These are phyloP conservation scores for Acer negundo DNA, from an alignment of 345 rosid genomes.

Conservation along the genomic window DNA sequence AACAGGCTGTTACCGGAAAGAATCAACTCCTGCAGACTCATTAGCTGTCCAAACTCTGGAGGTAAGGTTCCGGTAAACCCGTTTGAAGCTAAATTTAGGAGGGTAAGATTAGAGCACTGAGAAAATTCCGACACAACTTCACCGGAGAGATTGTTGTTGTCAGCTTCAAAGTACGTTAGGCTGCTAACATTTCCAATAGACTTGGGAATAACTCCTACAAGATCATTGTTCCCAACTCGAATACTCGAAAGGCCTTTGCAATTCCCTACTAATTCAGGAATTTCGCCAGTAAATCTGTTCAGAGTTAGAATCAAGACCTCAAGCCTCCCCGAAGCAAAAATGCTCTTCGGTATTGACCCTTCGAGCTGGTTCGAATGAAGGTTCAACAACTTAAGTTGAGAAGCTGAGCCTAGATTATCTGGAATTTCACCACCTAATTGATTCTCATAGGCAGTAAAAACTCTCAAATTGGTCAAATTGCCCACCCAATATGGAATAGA, in stretches of 20 bases:
- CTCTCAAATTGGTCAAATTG: conserved; percentile 57
- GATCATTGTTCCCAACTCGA: conserved; percentile 82
- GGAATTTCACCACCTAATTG: conserved; percentile 68
- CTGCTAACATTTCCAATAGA: conserved; percentile 76
- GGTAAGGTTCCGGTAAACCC: conserved; percentile 85
- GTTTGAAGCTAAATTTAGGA: conserved; percentile 82
- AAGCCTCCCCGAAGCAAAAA: conserved; percentile 81
- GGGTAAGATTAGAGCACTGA: conserved; percentile 79
- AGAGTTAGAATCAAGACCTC: conserved; percentile 78
- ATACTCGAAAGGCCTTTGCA: conserved; percentile 79
- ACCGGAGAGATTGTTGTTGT: conserved; percentile 83
- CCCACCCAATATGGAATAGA: conserved; percentile 76
- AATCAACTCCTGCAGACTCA: conserved; percentile 86
- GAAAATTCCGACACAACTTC: conserved; percentile 73
- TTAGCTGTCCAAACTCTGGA: conserved; percentile 66
- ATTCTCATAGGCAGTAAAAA: conserved; percentile 70
- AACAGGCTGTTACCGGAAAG: conserved; percentile 75
- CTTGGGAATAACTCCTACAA: conserved; percentile 76
- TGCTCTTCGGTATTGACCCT: conserved; percentile 76
- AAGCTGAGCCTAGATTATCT: conserved; percentile 59
- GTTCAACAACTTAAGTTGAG: conserved; percentile 71
- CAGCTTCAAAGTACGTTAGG: conserved; percentile 91
- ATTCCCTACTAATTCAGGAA: conserved; percentile 71
- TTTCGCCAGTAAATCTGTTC: conserved; percentile 62
- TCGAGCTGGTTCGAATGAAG: conserved; percentile 85